phyloP scores from a whole-genome alignment of 257 asterid species.

The Euphrasia confusa region DNA sequence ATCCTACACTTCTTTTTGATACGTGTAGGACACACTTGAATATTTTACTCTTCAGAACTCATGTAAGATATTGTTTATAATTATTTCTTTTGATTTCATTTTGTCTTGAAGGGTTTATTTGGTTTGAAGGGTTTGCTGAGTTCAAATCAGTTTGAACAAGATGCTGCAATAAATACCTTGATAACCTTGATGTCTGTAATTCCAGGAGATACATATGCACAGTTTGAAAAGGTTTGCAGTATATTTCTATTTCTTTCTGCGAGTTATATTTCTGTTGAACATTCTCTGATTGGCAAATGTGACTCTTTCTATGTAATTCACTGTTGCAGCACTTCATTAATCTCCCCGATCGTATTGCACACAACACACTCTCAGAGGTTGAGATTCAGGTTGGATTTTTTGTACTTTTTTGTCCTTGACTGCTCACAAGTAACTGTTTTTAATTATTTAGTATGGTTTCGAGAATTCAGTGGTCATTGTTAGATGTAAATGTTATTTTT shows the following conservation, averaged over 20 bases:
- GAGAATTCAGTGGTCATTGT: background rate
- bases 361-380: slow-evolving; percentile 61
- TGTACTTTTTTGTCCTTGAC: background rate
- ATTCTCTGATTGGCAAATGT: slow-evolving; percentile 18
- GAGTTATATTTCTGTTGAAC: slow-evolving; percentile 12
- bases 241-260: slow-evolving; percentile 20
- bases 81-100: slow-evolving; percentile 13
- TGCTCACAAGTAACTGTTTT: background rate
- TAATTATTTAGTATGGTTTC: slow-evolving; percentile 12
- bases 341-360: slow-evolving; percentile 70
- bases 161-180: slow-evolving; percentile 70
- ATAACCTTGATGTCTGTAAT: slow-evolving; percentile 77
- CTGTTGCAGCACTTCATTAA: slow-evolving; percentile 62
- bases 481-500: slow-evolving; percentile 1
- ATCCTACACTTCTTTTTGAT: slow-evolving; percentile 13
- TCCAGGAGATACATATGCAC: slow-evolving; percentile 79
- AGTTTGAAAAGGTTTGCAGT: slow-evolving; percentile 73
- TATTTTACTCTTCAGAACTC: slow-evolving; percentile 12
- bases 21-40: slow-evolving; percentile 7
- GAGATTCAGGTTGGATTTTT: slow-evolving; percentile 71
- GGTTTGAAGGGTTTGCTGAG: slow-evolving; percentile 75
- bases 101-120: slow-evolving; percentile 55
- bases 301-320: slow-evolving; percentile 22
- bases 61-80: background rate
- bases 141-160: slow-evolving; percentile 57